Evolutionary conservation across 306 rosid genomes (phyloP).

Genomic region (Malus asiatica): DNA sequence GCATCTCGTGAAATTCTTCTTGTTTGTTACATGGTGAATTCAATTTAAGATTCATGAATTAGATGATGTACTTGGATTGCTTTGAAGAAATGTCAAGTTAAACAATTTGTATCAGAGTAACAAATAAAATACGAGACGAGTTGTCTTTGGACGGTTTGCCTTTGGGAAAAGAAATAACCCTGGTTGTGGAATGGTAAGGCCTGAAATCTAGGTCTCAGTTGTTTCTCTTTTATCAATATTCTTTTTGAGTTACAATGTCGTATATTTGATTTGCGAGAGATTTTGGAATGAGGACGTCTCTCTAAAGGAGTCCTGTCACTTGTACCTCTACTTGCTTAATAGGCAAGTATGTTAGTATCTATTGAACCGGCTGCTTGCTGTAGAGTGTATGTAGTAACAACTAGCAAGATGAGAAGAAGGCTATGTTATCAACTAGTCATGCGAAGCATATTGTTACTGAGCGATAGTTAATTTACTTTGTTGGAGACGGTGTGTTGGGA

Average conservation of each 20-base stretch:
- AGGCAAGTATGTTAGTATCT: not conserved
- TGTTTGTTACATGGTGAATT: not conserved
- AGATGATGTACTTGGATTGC: slow-evolving; percentile 8
- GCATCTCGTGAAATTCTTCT: slow-evolving; percentile 14
- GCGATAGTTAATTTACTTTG: not conserved
- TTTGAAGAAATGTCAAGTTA: slow-evolving; percentile 14
- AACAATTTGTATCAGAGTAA: not conserved
- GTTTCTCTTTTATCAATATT: no score
- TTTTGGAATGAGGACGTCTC: not conserved
- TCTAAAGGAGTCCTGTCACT: not conserved
- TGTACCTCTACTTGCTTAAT: not conserved
- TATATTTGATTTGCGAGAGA: not conserved
- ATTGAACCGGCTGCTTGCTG: not conserved
- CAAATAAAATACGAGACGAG: not conserved
- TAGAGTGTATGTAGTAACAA: not conserved
- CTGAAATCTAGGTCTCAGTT: not conserved
- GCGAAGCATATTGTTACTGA: not conserved
- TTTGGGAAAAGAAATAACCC: not conserved
- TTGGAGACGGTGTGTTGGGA: not conserved
- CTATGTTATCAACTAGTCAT: not conserved
- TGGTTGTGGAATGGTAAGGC: not conserved
- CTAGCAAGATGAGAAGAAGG: not conserved
- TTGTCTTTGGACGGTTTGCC: not conserved
- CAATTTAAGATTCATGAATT: slow-evolving; percentile 5
- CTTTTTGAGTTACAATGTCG: not conserved